These are phyloP conservation scores for Xylaria sp. DNA, from an alignment of 2,329 filamentous ascomycete species.

Conservation along the genomic window DNA sequence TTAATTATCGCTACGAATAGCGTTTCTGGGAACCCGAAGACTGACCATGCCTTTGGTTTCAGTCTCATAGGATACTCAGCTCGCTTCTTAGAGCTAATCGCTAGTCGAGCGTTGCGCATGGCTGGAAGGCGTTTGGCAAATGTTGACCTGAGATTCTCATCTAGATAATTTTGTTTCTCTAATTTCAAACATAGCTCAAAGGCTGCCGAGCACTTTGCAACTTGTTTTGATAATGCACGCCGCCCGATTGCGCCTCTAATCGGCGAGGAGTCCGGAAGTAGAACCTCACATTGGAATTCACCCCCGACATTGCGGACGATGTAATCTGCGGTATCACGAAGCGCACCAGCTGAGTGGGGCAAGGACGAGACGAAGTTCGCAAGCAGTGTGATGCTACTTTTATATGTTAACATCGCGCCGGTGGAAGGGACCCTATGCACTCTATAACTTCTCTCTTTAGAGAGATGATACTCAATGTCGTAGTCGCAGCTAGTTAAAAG, in stretches of 20 bases:
- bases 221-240: slow-evolving; percentile 69
- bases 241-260: slow-evolving; percentile 69
- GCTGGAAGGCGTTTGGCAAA: slow-evolving; percentile 73
- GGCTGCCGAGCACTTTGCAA: slow-evolving; percentile 87
- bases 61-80: slow-evolving; percentile 76
- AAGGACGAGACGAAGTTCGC: slow-evolving; percentile 76
- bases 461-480: slow-evolving; percentile 60
- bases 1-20: slow-evolving; percentile 68
- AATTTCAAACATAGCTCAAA: slow-evolving; percentile 81
- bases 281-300: slow-evolving; percentile 76
- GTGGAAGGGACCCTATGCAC: slow-evolving; percentile 67
- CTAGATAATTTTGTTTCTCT: slow-evolving; percentile 68
- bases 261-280: slow-evolving; percentile 77
- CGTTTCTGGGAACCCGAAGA: slow-evolving; percentile 50
- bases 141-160: slow-evolving; percentile 75
- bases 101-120: slow-evolving; percentile 87
- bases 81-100: slow-evolving; percentile 78
- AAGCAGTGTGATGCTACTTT: slow-evolving; percentile 73
- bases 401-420: slow-evolving; percentile 79
- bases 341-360: slow-evolving; percentile 50
- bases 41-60: slow-evolving; percentile 78
- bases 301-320: slow-evolving; percentile 60
- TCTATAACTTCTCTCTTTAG: slow-evolving; percentile 55
- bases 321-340: slow-evolving; percentile 59
- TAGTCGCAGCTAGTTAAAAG: slow-evolving; percentile 66